Conservation (phyloP, 2,329 filamentous ascomycete genomes). For the Diplodia seriata region DNA sequence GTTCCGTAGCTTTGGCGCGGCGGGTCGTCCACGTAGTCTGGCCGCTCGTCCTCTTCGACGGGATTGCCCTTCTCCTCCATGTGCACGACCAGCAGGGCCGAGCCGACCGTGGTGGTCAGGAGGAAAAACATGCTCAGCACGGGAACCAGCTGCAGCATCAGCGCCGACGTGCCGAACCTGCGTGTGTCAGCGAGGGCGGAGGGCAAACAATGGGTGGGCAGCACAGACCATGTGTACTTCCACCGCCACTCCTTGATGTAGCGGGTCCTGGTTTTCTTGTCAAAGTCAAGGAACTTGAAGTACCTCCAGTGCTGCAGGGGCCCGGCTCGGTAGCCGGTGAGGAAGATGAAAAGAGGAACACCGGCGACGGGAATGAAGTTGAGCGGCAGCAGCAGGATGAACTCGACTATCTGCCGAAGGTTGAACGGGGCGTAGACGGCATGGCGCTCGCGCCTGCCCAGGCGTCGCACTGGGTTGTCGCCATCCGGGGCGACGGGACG, state of each 20-base stretch:
- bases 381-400: constrained; percentile 70
- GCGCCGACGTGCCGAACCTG: constrained; percentile 82
- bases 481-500: constrained; percentile 71
- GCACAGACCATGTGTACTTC: constrained; percentile 79
- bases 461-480: constrained; percentile 75
- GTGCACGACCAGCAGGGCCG: constrained; percentile 83
- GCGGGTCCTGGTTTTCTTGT: constrained; percentile 73
- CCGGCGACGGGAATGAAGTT: constrained; percentile 88
- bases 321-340: constrained; percentile 86
- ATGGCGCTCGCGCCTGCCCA: constrained; percentile 79
- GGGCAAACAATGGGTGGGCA: too few relatives aligned
- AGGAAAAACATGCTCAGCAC: constrained; percentile 93
- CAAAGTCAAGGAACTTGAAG: constrained; percentile 79
- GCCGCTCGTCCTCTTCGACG: constrained; percentile 15
- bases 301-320: constrained; percentile 92
- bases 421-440: constrained; percentile 90
- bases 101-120: constrained; percentile 82
- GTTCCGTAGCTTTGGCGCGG: constrained; percentile 23
- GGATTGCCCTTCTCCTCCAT: constrained; percentile 66
- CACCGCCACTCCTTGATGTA: constrained; percentile 72
- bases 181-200: not conserved
- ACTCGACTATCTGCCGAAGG: constrained; percentile 86
- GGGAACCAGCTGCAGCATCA: constrained; percentile 86
- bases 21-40: constrained; percentile 19
- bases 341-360: constrained; percentile 81